Percentiles rank a stretch among this genome's conserved stretches.
phyloP scores from a whole-genome alignment of 2,329 filamentous ascomycete species.

The Penicillium digitatum region DNA sequence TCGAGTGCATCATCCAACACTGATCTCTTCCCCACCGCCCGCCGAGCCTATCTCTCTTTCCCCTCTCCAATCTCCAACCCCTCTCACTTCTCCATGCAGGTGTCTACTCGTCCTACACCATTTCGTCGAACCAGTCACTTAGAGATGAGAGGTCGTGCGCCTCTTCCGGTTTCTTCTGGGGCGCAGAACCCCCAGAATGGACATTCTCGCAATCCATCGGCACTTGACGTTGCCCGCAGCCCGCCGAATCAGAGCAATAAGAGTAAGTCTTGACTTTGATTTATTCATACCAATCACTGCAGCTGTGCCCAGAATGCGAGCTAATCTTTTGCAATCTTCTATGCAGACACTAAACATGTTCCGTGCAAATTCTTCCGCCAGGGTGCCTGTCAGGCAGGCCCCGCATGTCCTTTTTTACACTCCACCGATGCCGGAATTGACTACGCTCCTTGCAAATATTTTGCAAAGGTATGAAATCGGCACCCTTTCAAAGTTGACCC shows the following conservation, averaged over 20 bases:
- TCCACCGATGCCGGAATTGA: conserved; percentile 80
- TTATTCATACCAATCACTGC: not conserved
- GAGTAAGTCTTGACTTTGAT: conserved; percentile 22
- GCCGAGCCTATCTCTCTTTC: conserved; percentile 17
- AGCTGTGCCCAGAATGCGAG: not conserved
- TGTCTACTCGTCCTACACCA: conserved; percentile 24
- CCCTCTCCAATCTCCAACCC: conserved; percentile 16
- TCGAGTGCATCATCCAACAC: not conserved
- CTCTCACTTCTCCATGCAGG: conserved; percentile 21
- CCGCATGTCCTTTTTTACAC: conserved; percentile 93
- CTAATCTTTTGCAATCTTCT: conserved; percentile 9
- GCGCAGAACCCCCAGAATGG: conserved; percentile 35
- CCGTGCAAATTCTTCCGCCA: conserved; percentile 99
- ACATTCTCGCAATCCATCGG: conserved; percentile 41
- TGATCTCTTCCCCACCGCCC: conserved; percentile 6
- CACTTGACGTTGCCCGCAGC: conserved; percentile 46
- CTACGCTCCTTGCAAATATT: conserved; percentile 93
- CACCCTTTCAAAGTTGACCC: not conserved
- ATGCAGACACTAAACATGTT: conserved; percentile 85
- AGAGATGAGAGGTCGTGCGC: conserved; percentile 42
- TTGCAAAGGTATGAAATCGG: conserved; percentile 70
- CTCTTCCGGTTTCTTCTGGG: conserved; percentile 39
- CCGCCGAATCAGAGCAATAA: conserved; percentile 46
- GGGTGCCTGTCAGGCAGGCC: conserved; percentile 91
- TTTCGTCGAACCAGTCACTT: conserved; percentile 28